Evolutionary conservation across 441 rosid species (phyloP).

Genomic region (Geranium incanum): DNA sequence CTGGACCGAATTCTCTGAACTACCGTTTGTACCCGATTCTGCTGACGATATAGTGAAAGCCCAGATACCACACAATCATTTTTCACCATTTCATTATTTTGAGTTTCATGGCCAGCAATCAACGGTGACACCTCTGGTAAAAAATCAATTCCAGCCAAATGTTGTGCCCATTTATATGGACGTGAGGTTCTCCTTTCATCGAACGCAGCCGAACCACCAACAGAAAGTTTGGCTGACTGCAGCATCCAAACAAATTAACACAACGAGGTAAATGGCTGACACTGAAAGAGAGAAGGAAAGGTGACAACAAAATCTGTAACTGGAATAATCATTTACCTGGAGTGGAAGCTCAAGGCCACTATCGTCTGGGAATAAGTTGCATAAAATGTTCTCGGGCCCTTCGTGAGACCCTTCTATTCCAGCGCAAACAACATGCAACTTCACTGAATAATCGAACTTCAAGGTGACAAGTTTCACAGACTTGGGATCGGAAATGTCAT

Average conservation of each 20-base stretch:
- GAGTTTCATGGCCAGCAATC: slow-evolving; percentile 40
- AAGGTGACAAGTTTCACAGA: slow-evolving; percentile 43
- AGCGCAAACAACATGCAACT: slow-evolving; percentile 73
- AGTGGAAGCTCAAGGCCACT: slow-evolving; percentile 81
- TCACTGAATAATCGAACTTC: slow-evolving; percentile 67
- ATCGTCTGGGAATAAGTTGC: slow-evolving; percentile 76
- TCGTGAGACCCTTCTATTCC: slow-evolving; percentile 56
- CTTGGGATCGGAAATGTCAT: slow-evolving; percentile 54
- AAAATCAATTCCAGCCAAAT: slow-evolving; percentile 84
- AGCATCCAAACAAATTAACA: slow-evolving; percentile 23
- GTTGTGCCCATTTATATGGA: slow-evolving; percentile 90
- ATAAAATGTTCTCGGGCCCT: slow-evolving; percentile 50
- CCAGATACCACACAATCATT: slow-evolving; percentile 45
- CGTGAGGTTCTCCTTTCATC: slow-evolving; percentile 62
- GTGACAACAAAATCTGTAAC: background rate
- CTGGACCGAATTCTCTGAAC: slow-evolving; percentile 70
- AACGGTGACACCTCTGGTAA: slow-evolving; percentile 77
- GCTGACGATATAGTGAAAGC: slow-evolving; percentile 56
- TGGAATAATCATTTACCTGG: slow-evolving; percentile 41
- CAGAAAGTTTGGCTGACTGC: slow-evolving; percentile 78
- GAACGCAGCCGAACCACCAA: slow-evolving; percentile 44
- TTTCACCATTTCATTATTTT: slow-evolving; percentile 40
- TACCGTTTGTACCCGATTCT: slow-evolving; percentile 62
- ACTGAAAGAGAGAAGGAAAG: background rate
- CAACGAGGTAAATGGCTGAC: slow-evolving; percentile 10